Conservation (phyloP, 2,329 filamentous ascomycete genomes). For the Scedosporium apiospermum region DNA sequence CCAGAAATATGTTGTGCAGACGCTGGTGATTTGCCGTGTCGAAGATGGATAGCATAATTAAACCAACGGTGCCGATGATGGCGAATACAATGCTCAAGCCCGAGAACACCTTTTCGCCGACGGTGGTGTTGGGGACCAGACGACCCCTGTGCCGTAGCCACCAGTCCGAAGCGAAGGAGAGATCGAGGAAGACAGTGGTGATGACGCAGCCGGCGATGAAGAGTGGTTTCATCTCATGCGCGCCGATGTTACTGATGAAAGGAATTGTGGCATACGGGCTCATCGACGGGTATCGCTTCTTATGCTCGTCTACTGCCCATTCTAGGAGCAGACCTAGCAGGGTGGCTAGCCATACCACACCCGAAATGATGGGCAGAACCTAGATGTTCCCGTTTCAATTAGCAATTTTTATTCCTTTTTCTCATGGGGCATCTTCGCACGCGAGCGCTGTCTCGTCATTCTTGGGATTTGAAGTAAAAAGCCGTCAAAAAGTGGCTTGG, state of each 20-base stretch:
- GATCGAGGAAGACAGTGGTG: conserved; percentile 71
- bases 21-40: conserved; percentile 62
- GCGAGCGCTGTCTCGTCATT: neutral
- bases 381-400: conserved; percentile 12
- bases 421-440: neutral
- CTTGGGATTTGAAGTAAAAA: neutral
- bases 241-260: conserved; percentile 63
- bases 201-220: conserved; percentile 65
- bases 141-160: conserved; percentile 77
- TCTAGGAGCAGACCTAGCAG: conserved; percentile 61
- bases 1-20: conserved; percentile 67
- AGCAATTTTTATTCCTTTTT: conserved; percentile 1
- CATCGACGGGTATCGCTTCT: conserved; percentile 54
- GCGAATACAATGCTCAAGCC: conserved; percentile 57
- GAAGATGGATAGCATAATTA: conserved; percentile 79
- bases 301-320: conserved; percentile 51
- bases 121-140: conserved; percentile 61
- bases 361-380: conserved; percentile 62
- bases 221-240: conserved; percentile 57
- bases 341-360: conserved; percentile 55
- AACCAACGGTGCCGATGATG: conserved; percentile 63
- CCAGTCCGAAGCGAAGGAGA: conserved; percentile 71
- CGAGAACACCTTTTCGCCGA: conserved; percentile 53
- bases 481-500: neutral
- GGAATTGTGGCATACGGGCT: conserved; percentile 47